Base-by-base conservation (phyloP, 2,329 filamentous ascomycete genomes). In the Sphaerostilbella broomeana region DNA sequence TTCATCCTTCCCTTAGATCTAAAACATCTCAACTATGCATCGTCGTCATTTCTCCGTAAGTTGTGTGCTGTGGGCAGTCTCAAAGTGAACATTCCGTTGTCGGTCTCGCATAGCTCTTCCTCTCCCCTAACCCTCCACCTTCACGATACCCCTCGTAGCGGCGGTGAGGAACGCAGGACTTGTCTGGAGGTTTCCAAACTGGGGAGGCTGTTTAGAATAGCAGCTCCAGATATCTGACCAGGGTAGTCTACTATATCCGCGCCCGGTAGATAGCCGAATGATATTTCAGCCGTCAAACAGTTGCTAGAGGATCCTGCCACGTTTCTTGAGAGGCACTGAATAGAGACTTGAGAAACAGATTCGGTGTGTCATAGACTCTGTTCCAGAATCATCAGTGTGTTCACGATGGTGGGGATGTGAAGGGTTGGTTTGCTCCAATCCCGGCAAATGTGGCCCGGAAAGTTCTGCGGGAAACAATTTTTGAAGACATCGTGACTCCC, bases 151-250 rank as follows among this genome's bases (percentile, higher is more conserved):
- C 27, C 34, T 30, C 43, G 31, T 20, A 22, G 30, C 29, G 46
- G 42, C 35, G 43, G 47, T 44, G 48, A 42, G 35, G 42, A 49
- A 55, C 47, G 53, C 52, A 51, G 30, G 42, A 39, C 28, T 47
- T 55, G 50, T 35, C 47, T 27, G 30, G 21, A 35, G 46, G 27
- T 55, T 52, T 54, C 48, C 53, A 44, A 38, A 36, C 50, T 42
- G 29, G 46, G 38, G 45, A 46, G 44, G 40, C 24, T 46, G 34
- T 25, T 35, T 26, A 11, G 16, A 29, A 35, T 12, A 12, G 26
- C 17, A 44, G 43, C 35, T 42, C 35, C 33, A 47, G 21, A 38
- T 26, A 33, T 31, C 13, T 7, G 27, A 38, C 36, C 27, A 24
- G 38, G 32, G 37, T 30, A 19, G 18, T 17, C 37, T 37, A 35